These are phyloP conservation scores for Lentinula boryana DNA, from an alignment of 768 basidiomycete species.

Conservation along the genomic window DNA sequence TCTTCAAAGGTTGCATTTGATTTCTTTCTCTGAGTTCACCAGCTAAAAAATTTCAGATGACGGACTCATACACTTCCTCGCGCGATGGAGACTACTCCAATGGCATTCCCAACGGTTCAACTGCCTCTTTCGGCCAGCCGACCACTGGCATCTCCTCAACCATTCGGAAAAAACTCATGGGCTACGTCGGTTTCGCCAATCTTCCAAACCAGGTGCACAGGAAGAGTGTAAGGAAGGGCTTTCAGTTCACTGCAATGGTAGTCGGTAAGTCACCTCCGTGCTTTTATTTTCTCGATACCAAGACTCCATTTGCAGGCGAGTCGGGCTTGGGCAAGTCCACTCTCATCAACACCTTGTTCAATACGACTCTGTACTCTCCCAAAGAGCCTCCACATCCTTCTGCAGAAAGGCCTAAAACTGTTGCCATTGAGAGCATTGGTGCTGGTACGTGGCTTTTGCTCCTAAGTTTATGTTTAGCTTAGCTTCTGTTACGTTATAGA, in stretches of 20 bases:
- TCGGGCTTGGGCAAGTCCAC: constrained; percentile 99
- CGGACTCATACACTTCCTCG: constrained; percentile 69
- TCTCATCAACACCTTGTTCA: constrained; percentile 97
- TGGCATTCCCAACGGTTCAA: constrained; percentile 57
- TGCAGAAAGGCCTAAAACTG: constrained; percentile 85
- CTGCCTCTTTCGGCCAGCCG: constrained; percentile 44
- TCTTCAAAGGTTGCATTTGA: constrained; percentile 18
- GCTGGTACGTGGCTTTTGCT: constrained; percentile 62
- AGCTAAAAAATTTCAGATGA: constrained; percentile 41
- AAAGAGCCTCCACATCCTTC: constrained; percentile 83
- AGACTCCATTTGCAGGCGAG: constrained; percentile 58
- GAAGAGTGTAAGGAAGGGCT: constrained; percentile 96
- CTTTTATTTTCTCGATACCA: constrained; percentile 9
- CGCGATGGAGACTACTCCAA: constrained; percentile 60
- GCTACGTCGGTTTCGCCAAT: constrained; percentile 95
- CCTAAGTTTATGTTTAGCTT: constrained; percentile 11
- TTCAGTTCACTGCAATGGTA: constrained; percentile 99
- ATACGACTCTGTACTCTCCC: constrained; percentile 88
- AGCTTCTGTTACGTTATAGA: constrained; percentile 46
- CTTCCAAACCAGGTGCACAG: constrained; percentile 99
- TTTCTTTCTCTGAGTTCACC: constrained; percentile 21
- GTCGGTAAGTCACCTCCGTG: constrained; percentile 66
- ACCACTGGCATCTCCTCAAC: constrained; percentile 31
- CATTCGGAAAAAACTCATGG: constrained; percentile 89
- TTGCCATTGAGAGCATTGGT: constrained; percentile 96